Base-by-base conservation (phyloP, 768 basidiomycete species). In the Tylopilus intermedius region DNA sequence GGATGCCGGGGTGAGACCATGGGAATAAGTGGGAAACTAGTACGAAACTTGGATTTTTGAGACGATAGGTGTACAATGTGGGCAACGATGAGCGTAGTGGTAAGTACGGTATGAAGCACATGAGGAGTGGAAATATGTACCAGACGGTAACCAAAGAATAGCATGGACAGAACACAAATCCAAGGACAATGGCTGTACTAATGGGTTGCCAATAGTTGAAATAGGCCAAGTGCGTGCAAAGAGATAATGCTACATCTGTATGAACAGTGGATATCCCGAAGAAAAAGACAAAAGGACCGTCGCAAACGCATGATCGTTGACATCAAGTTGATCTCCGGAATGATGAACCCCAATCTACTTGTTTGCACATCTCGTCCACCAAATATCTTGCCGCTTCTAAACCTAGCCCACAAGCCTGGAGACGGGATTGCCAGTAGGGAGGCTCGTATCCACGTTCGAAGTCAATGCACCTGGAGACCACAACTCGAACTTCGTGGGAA, bases 351-450 rank as follows among this genome's bases (percentile, higher is more conserved):
- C 60, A 63, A 8, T 70, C 58, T 3, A 60, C 57, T 13, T 68
- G 56, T 14, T 50, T 54, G 35, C 53, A 62, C 67, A 68, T 70
- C 49, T 61, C 67, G 21, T 60, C 55, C 26, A 70, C 51, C 46
- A 68, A 44, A 22, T 52, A 51, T 15, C 43, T 54, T 6, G 55
- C 55, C 2, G 57, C 56, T 10, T 58, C 58, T 3, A 44, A 26
- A 22, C 54, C 56, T 45, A 68, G 29, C 21, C 59, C 59, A 27
- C 58, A 65, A 13, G 59, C 58, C 49, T 54, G 57, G 26, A 68
- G 61, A 10, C 58, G 58, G 5, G 47, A 46, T 29, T 63, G 54
- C 67, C 67, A 68, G 49, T 67, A 65, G 2, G 59, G 49, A 18
- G 59, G 61, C 11, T 70, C 67, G 26, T 65, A 68, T 2, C 65